phyloP scores from a whole-genome alignment of 2,329 filamentous ascomycete genomes.

The Colletotrichum agaves region DNA sequence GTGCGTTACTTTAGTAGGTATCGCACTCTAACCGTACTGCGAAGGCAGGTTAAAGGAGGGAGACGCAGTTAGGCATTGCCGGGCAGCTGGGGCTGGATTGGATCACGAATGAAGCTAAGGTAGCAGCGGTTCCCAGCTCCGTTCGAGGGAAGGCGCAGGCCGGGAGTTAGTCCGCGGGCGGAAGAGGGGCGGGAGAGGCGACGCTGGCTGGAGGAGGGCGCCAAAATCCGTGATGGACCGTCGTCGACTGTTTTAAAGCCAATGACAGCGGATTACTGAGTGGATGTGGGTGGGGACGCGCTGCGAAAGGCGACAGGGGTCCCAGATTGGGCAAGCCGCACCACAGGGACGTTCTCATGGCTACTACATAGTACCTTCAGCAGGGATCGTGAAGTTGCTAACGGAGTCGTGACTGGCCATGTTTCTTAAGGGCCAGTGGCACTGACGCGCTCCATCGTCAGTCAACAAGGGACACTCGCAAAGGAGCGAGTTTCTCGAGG shows the following conservation, averaged over 20 bases:
- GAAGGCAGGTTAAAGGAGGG: background rate
- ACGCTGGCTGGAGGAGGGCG: constrained; percentile 20
- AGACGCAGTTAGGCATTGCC: background rate
- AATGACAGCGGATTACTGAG: constrained; percentile 9
- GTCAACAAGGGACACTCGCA: background rate
- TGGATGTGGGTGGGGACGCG: constrained; percentile 28
- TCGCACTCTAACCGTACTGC: no score
- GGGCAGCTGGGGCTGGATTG: background rate
- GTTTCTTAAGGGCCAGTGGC: constrained; percentile 29
- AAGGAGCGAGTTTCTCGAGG: background rate
- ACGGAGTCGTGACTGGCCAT: constrained; percentile 32
- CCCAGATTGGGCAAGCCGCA: background rate
- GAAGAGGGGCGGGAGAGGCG: constrained; percentile 35
- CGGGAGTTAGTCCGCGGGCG: constrained; percentile 20
- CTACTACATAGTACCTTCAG: no score
- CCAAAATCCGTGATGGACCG: background rate
- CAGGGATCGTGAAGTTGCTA: constrained; percentile 30
- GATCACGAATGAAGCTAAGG: constrained; percentile 2
- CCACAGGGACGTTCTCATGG: constrained; percentile 13
- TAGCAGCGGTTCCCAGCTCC: background rate
- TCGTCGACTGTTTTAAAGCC: constrained; percentile 11
- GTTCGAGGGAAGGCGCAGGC: constrained; percentile 24
- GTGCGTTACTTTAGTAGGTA: constrained; percentile 14
- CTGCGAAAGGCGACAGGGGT: constrained; percentile 19
- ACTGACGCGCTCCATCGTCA: constrained; percentile 8